Percentiles rank a stretch among this genome's conserved stretches.
Conservation (phyloP, 495 filamentous ascomycete species). For the Hyaloscypha hepaticicola region DNA sequence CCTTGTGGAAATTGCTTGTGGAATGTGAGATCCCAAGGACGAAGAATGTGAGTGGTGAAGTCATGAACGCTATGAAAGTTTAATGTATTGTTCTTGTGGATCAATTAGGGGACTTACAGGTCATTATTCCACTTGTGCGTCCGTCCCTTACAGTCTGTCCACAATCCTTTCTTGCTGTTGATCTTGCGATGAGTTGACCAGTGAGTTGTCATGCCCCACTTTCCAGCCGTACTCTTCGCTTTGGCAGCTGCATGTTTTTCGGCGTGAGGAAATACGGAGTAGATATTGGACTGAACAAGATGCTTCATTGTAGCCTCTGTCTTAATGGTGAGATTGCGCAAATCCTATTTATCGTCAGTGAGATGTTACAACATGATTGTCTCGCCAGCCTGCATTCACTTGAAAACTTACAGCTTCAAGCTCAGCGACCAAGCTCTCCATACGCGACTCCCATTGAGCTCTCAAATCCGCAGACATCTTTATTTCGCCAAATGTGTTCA, state of each 20-base stretch:
- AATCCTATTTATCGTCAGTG: neutral
- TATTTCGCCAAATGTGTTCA: conserved; percentile 9
- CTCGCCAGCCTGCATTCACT: neutral
- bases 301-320: neutral
- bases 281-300: conserved; percentile 6
- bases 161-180: conserved; percentile 10
- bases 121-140: conserved; percentile 17
- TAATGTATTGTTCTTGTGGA: neutral
- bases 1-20: neutral
- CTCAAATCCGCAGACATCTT: conserved; percentile 10
- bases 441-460: neutral
- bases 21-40: neutral
- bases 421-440: neutral
- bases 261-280: neutral
- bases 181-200: conserved; percentile 18
- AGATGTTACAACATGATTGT: neutral
- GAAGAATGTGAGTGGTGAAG: neutral
- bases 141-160: conserved; percentile 4
- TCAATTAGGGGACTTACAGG: conserved; percentile 10
- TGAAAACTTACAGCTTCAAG: neutral
- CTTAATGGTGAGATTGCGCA: neutral
- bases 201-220: neutral
- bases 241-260: neutral
- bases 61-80: neutral
- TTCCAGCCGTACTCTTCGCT: neutral